phyloP scores from a whole-genome alignment of 768 basidiomycete species.

The Tricholoma furcatifolium region DNA sequence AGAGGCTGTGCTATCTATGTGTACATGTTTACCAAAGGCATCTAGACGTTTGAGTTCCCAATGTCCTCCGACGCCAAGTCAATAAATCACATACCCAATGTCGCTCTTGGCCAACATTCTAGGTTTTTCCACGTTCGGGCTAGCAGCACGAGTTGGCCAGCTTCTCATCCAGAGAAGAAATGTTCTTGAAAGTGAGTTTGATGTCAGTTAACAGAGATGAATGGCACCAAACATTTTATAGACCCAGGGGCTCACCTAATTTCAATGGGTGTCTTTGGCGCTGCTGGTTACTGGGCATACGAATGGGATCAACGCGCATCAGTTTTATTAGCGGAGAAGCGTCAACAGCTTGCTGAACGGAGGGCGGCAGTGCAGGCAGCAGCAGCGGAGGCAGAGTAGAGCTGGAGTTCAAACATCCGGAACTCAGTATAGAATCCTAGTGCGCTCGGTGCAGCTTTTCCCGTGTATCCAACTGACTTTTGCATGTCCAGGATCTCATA shows the following conservation, averaged over 20 bases:
- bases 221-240: constrained; percentile 24
- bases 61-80: constrained; percentile 11
- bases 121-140: constrained; percentile 80
- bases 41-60: constrained; percentile 7
- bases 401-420: background rate
- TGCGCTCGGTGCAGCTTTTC: background rate
- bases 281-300: constrained; percentile 73
- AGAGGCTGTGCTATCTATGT: constrained; percentile 37
- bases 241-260: constrained; percentile 73
- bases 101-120: constrained; percentile 66
- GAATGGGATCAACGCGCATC: constrained; percentile 62
- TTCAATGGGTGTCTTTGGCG: constrained; percentile 69
- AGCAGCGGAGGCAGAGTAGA: constrained; percentile 20
- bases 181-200: constrained; percentile 73
- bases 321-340: constrained; percentile 63
- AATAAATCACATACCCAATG: constrained; percentile 35
- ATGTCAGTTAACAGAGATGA: background rate
- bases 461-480: background rate
- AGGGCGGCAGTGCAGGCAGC: constrained; percentile 34
- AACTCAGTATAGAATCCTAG: constrained; percentile 15
- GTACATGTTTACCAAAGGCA: constrained; percentile 23
- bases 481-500: constrained; percentile 3
- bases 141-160: constrained; percentile 82
- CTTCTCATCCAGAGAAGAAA: constrained; percentile 82
- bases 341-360: constrained; percentile 53